Percentiles rank a stretch among this genome's conserved stretches.
Evolutionary conservation across 169 alveolate genomes (phyloP).

Genomic region (Plasmodium vivax): DNA sequence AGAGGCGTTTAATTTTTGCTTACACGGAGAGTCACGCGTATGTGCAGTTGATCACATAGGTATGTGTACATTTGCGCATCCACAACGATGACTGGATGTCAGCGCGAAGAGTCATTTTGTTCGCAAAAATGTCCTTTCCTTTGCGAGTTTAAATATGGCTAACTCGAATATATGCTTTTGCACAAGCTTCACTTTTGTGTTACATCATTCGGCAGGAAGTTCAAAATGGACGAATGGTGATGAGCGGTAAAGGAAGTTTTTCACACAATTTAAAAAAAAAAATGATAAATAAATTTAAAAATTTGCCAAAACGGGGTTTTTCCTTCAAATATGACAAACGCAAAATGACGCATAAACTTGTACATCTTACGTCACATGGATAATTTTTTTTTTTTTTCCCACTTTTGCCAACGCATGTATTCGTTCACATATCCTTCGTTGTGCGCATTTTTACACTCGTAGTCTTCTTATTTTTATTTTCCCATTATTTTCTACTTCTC

Average conservation of each 20-base stretch:
- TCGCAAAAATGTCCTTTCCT: not conserved
- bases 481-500: not conserved
- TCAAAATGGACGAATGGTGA: not conserved
- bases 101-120: not conserved
- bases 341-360: not conserved
- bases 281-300: not conserved
- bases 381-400: not conserved
- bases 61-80: conserved; percentile 4
- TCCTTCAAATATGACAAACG: not conserved
- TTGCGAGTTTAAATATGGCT: not conserved
- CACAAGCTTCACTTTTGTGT: not conserved
- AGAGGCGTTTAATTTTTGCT: not conserved
- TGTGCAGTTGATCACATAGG: not conserved
- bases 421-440: not conserved
- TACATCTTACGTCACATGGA: not conserved
- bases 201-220: not conserved
- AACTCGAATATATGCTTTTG: not conserved
- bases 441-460: not conserved
- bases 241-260: not conserved
- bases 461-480: not conserved
- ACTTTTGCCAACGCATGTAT: not conserved
- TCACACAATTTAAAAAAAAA: not conserved
- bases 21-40: not conserved
- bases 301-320: not conserved
- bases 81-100: not conserved